These are phyloP conservation scores for Gremmenia infestans DNA, from an alignment of 2,329 filamentous ascomycete species.

Conservation along the genomic window DNA sequence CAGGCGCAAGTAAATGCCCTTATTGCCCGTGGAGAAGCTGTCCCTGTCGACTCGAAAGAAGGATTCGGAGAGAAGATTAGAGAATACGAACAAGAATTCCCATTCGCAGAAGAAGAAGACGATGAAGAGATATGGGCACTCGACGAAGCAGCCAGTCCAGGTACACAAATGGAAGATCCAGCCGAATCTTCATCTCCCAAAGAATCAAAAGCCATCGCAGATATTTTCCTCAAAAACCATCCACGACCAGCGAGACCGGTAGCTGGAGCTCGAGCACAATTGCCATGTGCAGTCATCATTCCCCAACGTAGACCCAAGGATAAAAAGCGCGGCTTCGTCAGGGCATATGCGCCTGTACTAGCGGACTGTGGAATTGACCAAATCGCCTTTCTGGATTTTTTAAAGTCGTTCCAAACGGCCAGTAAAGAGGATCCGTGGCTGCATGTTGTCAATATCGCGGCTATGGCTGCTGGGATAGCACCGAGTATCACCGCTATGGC, in stretches of 20 bases:
- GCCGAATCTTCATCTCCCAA: neutral
- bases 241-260: neutral
- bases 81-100: slow-evolving; percentile 7
- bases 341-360: slow-evolving; percentile 47
- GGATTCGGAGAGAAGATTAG: neutral
- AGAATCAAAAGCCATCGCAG: slow-evolving; percentile 10
- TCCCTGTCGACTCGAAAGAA: slow-evolving; percentile 9
- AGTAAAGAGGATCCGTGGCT: slow-evolving; percentile 36
- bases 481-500: slow-evolving; percentile 36
- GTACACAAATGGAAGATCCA: slow-evolving; percentile 1
- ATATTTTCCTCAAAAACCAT: slow-evolving; percentile 17
- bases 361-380: slow-evolving; percentile 41
- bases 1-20: slow-evolving; percentile 14
- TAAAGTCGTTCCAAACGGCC: slow-evolving; percentile 43
- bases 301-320: slow-evolving; percentile 47
- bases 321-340: slow-evolving; percentile 45
- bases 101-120: slow-evolving; percentile 20
- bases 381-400: slow-evolving; percentile 42
- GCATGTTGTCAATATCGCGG: slow-evolving; percentile 37
- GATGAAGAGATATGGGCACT: slow-evolving; percentile 27
- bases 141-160: slow-evolving; percentile 18
- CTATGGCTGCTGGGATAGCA: slow-evolving; percentile 34
- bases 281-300: slow-evolving; percentile 45
- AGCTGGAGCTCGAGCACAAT: neutral
- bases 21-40: slow-evolving; percentile 17